Conservation (phyloP, 257 asterid species). For the Scutellaria baicalensis region DNA sequence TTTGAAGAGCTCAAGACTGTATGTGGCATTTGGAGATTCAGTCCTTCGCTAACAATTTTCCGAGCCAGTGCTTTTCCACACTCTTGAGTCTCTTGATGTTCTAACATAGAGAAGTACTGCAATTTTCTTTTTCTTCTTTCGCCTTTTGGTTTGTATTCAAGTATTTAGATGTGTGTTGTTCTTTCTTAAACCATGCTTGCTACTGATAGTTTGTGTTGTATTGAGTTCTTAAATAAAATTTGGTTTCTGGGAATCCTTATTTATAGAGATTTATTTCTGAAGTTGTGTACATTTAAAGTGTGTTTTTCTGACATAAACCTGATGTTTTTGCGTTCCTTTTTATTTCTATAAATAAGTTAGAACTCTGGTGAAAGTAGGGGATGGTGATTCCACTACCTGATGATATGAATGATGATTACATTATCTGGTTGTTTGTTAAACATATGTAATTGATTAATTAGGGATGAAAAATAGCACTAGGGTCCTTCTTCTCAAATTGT, state of each 20-base stretch:
- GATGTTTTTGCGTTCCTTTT: too few species aligned
- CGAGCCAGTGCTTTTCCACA: background rate
- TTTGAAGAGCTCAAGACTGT: background rate
- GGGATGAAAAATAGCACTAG: too few species aligned
- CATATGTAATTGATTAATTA: too few species aligned
- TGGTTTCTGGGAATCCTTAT: background rate
- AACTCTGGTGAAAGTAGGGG: too few species aligned
- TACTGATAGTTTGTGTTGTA: background rate
- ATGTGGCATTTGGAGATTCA: background rate
- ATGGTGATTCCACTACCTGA: too few species aligned
- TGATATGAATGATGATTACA: too few species aligned
- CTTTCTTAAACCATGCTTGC: background rate
- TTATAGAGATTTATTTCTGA: background rate
- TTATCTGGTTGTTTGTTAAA: too few species aligned
- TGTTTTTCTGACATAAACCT: too few species aligned
- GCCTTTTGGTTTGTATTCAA: background rate
- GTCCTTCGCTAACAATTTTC: background rate
- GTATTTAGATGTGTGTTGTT: background rate
- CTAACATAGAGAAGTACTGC: slow-evolving; percentile 8
- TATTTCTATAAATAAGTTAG: too few species aligned
- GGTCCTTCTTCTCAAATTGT: too few species aligned
- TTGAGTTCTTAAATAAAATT: background rate
- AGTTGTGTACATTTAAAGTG: too few species aligned
- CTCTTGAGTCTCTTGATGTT: slow-evolving; percentile 2
- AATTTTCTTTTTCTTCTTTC: background rate